Percentiles rank a stretch among this genome's conserved stretches.
Evolutionary conservation across 73 alveolate species (phyloP).

Genomic region (Blepharisma japonicum): DNA sequence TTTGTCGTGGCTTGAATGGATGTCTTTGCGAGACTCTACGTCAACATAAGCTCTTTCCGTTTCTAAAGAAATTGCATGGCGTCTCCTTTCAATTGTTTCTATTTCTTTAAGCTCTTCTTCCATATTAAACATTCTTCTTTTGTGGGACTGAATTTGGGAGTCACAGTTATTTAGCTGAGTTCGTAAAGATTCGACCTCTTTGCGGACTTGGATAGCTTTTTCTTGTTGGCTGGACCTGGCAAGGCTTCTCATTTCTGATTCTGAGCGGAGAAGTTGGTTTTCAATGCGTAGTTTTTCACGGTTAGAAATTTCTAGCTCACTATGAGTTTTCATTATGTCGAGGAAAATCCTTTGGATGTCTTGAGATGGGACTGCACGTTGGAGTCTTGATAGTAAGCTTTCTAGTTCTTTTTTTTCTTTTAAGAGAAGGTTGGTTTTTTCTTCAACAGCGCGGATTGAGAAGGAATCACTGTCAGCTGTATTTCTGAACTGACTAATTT

Average conservation of each 20-base stretch:
- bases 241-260: conserved; percentile 30
- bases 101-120: conserved; percentile 17
- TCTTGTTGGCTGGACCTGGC: conserved; percentile 17
- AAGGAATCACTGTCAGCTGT: conserved; percentile 24
- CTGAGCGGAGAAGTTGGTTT: conserved; percentile 26
- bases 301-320: background rate
- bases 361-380: conserved; percentile 12
- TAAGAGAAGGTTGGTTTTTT: conserved; percentile 7
- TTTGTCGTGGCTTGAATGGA: background rate
- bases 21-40: background rate
- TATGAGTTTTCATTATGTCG: conserved; percentile 1
- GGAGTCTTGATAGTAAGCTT: background rate
- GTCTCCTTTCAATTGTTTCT: conserved; percentile 5
- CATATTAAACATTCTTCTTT: background rate
- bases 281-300: conserved; percentile 26
- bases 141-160: background rate
- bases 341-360: conserved; percentile 33
- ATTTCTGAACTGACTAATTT: conserved; percentile 15
- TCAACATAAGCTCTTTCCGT: conserved; percentile 12
- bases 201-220: conserved; percentile 8
- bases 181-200: conserved; percentile 28
- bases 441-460: background rate
- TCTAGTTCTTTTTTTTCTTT: conserved; percentile 34
- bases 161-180: conserved; percentile 19
- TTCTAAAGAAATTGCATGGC: background rate